Evolutionary conservation across 352 stramenopile species (phyloP), one percentile per base, ranked within the genome.

Genomic region (Pythium monospermum): DNA sequence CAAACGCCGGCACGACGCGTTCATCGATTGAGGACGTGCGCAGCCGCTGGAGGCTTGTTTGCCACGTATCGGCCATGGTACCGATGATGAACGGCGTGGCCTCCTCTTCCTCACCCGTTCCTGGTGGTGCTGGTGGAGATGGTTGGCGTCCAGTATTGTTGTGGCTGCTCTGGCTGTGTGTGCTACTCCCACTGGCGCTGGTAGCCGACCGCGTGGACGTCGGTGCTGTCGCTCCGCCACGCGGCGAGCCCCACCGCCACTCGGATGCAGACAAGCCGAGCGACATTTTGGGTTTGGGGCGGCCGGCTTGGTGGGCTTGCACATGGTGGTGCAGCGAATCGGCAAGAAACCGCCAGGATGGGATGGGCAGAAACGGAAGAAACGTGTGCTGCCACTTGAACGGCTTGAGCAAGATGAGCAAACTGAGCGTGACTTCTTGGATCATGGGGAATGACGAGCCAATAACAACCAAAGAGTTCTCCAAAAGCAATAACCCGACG

Each of bases 301-400:
- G 76, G 44, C 71, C 55, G 26, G 70, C 67, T 3, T 75, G 39
- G 46, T 88, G 75, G 16, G 69, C 54, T 28, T 83, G 62, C 22
- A 75, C 63, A 49, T 86, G 81, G 22, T 76, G 66, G 33, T 76
- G 69, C 25, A 83, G 50, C 36, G 74, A 57, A 46, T 94, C 81
- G 12, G 76, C 65, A 21, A 92, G 53, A 45, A 87, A 88, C 19
- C 68, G 64, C 73, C 80, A 90, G 3, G 79, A 91, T 22, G 79
- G 61, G 13, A 89, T 70, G 11, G 81, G 77, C 7, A 92, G 52
- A 45, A 90, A 91, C 22, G 83, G 81, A 4, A 90, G 41, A 39
- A 87, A 85, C 19, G 76, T 86, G 56, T 89, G 78, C 37, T 87
- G 76, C 83, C 83, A 94, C 21, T 53, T 64, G 51, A 94, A 94